Evolutionary conservation across 1,284 basidiomycete genomes (phyloP), one percentile per base, ranked within the genome.

Genomic region (Irpex sp.): DNA sequence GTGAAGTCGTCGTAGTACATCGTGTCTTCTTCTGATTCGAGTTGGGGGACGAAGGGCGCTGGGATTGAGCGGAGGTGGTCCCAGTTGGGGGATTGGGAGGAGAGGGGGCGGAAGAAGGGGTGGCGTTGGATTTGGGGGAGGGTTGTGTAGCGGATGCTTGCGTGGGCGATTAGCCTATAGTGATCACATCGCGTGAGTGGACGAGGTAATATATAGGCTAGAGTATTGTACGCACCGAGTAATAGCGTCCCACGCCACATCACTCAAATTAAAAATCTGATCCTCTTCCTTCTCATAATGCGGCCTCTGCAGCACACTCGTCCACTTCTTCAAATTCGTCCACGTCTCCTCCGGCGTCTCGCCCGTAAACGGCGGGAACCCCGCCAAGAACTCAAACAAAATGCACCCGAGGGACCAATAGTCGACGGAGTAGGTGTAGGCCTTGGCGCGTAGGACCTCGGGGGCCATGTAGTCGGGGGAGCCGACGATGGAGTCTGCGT

Each of bases 371-470:
- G 97, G 97, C 8, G 97, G 97, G 80, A 98, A 99, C 21, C 95
- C 95, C 15, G 92, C 88, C n/a, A 98, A 81, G 78, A 98, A 98
- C 78, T 98, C 95, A 79, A 98, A 99, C 33, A 99, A 79, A 70
- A 99, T 99, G 75, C 97, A 99, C 8, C 97, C 97, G 3, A 99
- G 84, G 4, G 94, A 97, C 97, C 97, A 99, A 73, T 94, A 99
- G 78, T 99, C 97, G 61, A 98, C 97, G 0, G 94, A 93, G 74
- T 92, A 97, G 0, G 91, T 92, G 78, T 99, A 99, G 4, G 94
- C 91, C 73, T 95, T 94, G 39, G 94, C 96, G 31, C 96, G 89
- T 17, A 99, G 85, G 35, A 98, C 97, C 77, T 98, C 96, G 0
- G 92, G 89, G 2, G 92, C 92, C 92, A 94, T 93, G 72, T 99